Evolutionary conservation across 306 rosid species (phyloP).

Genomic region (Begonia fuchsioides): DNA sequence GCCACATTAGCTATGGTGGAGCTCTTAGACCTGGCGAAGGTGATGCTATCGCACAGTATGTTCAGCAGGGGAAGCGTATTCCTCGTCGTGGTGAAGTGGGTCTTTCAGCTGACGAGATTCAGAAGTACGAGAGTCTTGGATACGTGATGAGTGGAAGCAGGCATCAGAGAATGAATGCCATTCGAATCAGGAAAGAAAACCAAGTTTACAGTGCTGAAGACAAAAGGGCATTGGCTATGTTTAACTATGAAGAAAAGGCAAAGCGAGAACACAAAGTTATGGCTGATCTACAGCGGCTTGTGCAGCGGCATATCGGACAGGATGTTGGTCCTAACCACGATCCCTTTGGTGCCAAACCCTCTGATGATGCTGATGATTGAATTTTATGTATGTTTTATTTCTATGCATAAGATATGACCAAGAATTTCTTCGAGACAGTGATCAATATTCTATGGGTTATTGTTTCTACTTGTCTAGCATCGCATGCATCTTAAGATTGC

Average conservation of each 20-base stretch:
- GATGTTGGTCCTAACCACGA: slow-evolving; percentile 96
- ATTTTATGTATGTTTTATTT: slow-evolving; percentile 17
- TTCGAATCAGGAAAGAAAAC: slow-evolving; percentile 94
- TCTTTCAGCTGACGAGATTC: slow-evolving; percentile 87
- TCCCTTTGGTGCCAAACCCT: slow-evolving; percentile 48
- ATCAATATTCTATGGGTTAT: no score
- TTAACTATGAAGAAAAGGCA: slow-evolving; percentile 84
- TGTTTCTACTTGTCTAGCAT: no score
- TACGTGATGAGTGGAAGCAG: slow-evolving; percentile 98
- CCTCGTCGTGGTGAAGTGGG: slow-evolving; percentile 99
- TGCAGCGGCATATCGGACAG: slow-evolving; percentile 91
- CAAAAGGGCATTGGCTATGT: slow-evolving; percentile 94
- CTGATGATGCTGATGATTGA: slow-evolving; percentile 37
- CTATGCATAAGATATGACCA: no score
- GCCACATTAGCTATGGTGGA: slow-evolving; percentile 97
- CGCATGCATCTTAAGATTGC: no score
- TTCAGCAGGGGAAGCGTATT: slow-evolving; percentile 97
- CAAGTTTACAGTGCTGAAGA: slow-evolving; percentile 98
- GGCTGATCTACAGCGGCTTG: slow-evolving; percentile 93
- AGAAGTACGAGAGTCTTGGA: slow-evolving; percentile 70
- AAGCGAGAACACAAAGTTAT: slow-evolving; percentile 93
- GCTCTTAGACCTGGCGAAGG: slow-evolving; percentile 99
- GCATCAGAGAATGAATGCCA: slow-evolving; percentile 98
- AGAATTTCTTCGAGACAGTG: no score
- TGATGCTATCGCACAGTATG: slow-evolving; percentile 92